Evolutionary conservation across 2,329 filamentous ascomycete species (phyloP).

Genomic region (Aspergillus pseudoterreus): DNA sequence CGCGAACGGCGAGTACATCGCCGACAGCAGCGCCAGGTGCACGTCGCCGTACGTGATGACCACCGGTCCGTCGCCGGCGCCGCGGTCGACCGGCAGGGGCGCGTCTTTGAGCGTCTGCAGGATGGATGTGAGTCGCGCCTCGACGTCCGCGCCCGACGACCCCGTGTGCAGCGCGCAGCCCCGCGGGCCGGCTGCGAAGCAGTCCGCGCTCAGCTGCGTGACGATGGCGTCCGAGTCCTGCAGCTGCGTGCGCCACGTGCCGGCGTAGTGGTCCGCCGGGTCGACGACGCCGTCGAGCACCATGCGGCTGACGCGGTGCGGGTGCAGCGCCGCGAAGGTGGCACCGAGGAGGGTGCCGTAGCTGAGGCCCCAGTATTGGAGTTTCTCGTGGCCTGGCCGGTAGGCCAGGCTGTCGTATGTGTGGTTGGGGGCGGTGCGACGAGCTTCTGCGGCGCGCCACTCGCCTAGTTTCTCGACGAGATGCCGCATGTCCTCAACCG

Average conservation of each 20-base stretch:
- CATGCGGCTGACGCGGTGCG: neutral
- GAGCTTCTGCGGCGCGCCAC: slow-evolving; percentile 1
- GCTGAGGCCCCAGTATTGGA: neutral
- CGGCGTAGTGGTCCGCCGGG: neutral
- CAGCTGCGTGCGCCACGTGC: neutral
- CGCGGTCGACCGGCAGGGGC: slow-evolving; percentile 10
- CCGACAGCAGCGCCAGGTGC: neutral
- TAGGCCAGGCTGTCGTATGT: too few relatives aligned
- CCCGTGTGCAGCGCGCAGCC: neutral
- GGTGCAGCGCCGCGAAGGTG: neutral
- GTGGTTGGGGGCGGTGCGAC: too few relatives aligned
- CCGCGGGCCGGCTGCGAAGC: neutral
- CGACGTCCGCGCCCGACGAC: neutral
- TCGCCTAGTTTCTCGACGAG: slow-evolving; percentile 5
- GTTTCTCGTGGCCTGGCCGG: neutral
- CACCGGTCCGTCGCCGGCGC: neutral
- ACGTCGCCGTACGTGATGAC: neutral
- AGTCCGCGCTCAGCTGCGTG: neutral
- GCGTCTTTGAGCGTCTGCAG: slow-evolving; percentile 11
- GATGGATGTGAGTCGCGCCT: slow-evolving; percentile 8
- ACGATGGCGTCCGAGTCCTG: neutral
- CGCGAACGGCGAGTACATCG: neutral
- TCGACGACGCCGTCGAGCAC: slow-evolving; percentile 1
- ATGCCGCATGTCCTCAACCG: slow-evolving; percentile 6
- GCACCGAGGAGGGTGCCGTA: neutral